phyloP scores from a whole-genome alignment of 257 asterid species.

The Fraxinus anomala region DNA sequence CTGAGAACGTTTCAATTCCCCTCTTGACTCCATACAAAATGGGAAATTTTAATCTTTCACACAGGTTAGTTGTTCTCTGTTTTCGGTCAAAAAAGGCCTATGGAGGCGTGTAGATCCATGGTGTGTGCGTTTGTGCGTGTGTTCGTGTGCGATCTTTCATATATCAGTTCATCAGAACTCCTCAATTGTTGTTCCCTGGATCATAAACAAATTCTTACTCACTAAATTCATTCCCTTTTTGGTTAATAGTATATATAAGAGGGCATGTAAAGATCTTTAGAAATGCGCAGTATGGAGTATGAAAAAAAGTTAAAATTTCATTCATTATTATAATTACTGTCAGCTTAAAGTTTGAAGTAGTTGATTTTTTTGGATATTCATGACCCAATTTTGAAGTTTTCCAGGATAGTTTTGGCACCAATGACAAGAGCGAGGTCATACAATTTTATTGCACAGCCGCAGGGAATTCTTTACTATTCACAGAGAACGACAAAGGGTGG shows the following conservation, averaged over 20 bases:
- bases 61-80: not conserved
- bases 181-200: too few species aligned
- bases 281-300: not conserved
- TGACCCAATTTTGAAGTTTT: not conserved
- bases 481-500: constrained; percentile 51
- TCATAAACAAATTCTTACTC: too few species aligned
- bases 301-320: not conserved
- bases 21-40: constrained; percentile 36
- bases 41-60: constrained; percentile 29
- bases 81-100: not conserved
- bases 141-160: not conserved
- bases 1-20: constrained; percentile 11
- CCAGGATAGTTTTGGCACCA: constrained; percentile 53
- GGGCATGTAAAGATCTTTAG: not conserved
- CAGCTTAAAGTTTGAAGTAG: not conserved
- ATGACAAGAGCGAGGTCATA: constrained; percentile 43
- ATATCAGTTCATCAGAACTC: not conserved
- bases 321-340: not conserved
- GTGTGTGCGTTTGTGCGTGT: not conserved
- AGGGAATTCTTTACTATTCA: constrained; percentile 45
- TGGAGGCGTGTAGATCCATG: not conserved
- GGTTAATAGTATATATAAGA: not conserved
- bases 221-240: not conserved
- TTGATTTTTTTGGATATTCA: not conserved
- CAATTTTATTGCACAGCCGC: constrained; percentile 43